Percentiles rank a stretch among this genome's conserved stretches.
Conservation (phyloP, 2,329 filamentous ascomycete genomes). For the Aaosphaeria pasadenensis region DNA sequence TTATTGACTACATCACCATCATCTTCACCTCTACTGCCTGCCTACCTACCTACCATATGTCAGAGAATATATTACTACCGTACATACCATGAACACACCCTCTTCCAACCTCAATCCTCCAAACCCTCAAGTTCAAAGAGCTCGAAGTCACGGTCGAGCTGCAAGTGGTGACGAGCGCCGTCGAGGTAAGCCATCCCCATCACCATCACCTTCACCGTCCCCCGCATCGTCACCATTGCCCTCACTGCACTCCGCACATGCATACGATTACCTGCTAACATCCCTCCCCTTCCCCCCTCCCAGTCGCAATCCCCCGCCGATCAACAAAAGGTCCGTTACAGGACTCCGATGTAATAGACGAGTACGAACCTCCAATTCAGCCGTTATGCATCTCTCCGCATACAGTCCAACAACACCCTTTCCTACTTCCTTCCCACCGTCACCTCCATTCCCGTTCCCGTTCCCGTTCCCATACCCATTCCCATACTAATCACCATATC, state of each 20-base stretch:
- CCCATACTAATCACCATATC: no score
- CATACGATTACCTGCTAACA: not conserved
- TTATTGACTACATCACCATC: no score
- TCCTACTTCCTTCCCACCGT: not conserved
- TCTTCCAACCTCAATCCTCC: conserved; percentile 8
- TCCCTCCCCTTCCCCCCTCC: not conserved
- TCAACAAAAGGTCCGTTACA: conserved; percentile 72
- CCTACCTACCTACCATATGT: no score
- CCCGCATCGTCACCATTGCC: not conserved
- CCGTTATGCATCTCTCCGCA: not conserved
- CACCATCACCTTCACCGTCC: not conserved
- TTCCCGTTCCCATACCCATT: conserved; percentile 17
- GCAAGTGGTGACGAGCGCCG: conserved; percentile 31
- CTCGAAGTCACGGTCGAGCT: conserved; percentile 26
- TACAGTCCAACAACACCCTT: not conserved
- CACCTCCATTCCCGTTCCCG: conserved; percentile 9
- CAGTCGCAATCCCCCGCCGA: conserved; percentile 61
- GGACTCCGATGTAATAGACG: conserved; percentile 56
- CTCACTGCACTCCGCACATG: not conserved
- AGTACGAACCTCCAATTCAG: conserved; percentile 53
- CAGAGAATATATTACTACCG: no score
- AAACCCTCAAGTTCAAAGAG: conserved; percentile 3
- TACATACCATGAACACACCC: not conserved
- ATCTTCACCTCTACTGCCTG: no score
- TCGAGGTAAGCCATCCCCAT: conserved; percentile 12